Base-by-base conservation (phyloP, 371 early-diverging fungal species). In the Nematocida minor region DNA sequence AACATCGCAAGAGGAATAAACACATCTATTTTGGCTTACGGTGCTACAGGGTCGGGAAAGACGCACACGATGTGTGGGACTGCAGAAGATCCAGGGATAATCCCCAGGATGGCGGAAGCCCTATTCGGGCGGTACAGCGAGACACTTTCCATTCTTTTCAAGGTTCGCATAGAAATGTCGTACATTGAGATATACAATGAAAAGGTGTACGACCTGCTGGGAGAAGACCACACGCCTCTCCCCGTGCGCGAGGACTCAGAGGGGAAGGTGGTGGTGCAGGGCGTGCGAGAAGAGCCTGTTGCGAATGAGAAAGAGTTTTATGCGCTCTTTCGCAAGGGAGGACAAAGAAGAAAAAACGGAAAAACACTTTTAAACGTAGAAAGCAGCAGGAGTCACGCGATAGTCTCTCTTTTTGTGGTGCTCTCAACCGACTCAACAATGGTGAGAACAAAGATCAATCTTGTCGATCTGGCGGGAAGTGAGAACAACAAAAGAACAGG, bases 381-480 rank as follows among this genome's bases (percentile, higher is more conserved):
- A 16, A 89, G 89, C 32, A 87, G 88, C 9, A 84, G 90, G 32
- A 69, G 69, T 38, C 69, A 69, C 60, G 38, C 69, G 7, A 22
- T 63, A 36, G 31, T 63, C 4, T 49, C 62, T 0, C 53, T 62
- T 29, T 54, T 49, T 16, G 29, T 62, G 18, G 42, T 27, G 7
- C 54, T 63, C 11, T 64, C 41, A 25, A 64, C 62, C 14, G 51
- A 64, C n/a, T 49, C 53, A 0, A 36, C 62, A 34, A 64, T 22
- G 36, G 42, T 62, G 4, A 47, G 55, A 62, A 64, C 69, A 31
- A 91, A 91, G 78, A 79, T 90, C 16, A 87, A 88, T 71, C 79
- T 91, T 0, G 88, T 90, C 20, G 91, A 91, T 64, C 79, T 91
- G 80, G 91, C 91, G 4, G 90, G 91, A 0, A 88, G 88, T 20